Base-by-base conservation (phyloP, 495 filamentous ascomycete species). In the Hyphodiscus hymeniophilus region DNA sequence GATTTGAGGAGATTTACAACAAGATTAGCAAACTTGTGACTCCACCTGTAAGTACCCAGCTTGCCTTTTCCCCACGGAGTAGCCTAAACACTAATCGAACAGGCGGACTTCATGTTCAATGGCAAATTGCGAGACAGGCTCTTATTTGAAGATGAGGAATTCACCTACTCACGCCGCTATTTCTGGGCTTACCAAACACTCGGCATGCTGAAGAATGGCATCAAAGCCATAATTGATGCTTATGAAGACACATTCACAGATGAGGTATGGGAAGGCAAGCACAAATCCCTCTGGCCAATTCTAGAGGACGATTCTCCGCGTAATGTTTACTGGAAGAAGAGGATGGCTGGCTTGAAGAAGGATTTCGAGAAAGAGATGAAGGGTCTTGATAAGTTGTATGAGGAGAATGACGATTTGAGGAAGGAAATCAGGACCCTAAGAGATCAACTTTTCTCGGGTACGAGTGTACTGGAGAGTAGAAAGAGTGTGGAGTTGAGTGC, bases 131-230 rank as follows among this genome's bases (percentile, higher is more conserved):
- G 76, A 20, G 74, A 80, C 55, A 65, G 62, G 49, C 66, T 78
- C 20, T 63, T 78, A 7, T 80, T 80, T 57, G 76, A 80, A 55
- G 75, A 79, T 55, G 52, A 63, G 15, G 43, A 67, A 18, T 79
- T 74, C 51, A 77, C 73, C 24, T 75, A 71, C 58, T 74, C 72
- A 1, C 64, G 73, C 4, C 66, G 72, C 20, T 79, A 80, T 55
- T 79, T 80, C 54, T 79, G 72, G 71, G 72, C 71, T 12, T 71
- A 68, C 51, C 74, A 76, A 51, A 75, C 74, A 1, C 61, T 78
- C 5, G 72, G 67, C 23, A 66, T 73, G 16, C 69, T 80, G 57
- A 78, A 75, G 51, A 69, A 77, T 21, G 68, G 62, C 45, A 80
- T 80, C 56, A 69, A 72, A 45, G 60, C 66, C 20, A 76, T 76